Evolutionary conservation across 2,329 filamentous ascomycete genomes (phyloP).

Genomic region (Trichoderma aggressivum): DNA sequence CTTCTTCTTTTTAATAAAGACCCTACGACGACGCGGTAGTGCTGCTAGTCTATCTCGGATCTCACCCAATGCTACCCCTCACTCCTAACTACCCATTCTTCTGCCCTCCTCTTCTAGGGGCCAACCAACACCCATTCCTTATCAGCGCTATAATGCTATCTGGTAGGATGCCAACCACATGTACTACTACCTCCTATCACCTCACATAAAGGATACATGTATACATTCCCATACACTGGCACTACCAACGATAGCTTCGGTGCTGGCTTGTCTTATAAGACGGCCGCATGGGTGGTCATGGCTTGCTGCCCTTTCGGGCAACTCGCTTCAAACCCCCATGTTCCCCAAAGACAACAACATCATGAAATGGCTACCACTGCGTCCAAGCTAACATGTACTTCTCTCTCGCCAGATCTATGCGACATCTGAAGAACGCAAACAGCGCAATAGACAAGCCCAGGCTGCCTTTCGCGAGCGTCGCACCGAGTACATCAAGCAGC

Average conservation of each 20-base stretch:
- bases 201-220: neutral
- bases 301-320: constrained; percentile 3
- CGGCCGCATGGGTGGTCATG: neutral
- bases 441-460: constrained; percentile 94
- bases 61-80: neutral
- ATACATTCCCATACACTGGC: neutral
- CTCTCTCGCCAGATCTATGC: constrained; percentile 75
- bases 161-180: neutral
- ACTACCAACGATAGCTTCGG: neutral
- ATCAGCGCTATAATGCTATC: neutral
- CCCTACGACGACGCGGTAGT: neutral
- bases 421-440: constrained; percentile 96
- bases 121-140: neutral
- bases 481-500: constrained; percentile 98
- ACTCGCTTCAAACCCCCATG: neutral
- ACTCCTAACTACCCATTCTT: neutral
- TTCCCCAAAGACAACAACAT: neutral
- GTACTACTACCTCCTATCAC: too few species aligned
- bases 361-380: neutral
- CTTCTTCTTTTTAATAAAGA: neutral
- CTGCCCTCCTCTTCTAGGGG: neutral
- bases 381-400: constrained; percentile 17
- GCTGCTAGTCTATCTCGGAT: neutral
- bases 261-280: neutral
- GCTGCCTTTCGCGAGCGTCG: constrained; percentile 94